Conservation (phyloP, 1,139 yeast species). For the Petasospora fabianii region DNA sequence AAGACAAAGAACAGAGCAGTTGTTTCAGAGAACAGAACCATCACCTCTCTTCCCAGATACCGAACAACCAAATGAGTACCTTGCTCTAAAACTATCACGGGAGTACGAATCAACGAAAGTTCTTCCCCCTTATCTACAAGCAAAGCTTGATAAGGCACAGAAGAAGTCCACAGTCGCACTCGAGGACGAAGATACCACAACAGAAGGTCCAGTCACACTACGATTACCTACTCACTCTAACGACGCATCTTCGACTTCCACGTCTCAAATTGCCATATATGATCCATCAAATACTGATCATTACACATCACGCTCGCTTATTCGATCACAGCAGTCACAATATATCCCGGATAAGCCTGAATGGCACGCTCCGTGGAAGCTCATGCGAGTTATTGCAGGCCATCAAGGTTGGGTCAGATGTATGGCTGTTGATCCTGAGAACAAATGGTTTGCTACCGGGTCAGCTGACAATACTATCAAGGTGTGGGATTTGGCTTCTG, state of each 20-base stretch:
- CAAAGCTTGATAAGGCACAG: constrained; percentile 18
- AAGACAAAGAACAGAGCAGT: constrained; percentile 12
- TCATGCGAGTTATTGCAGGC: constrained; percentile 75
- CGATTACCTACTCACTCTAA: constrained; percentile 3
- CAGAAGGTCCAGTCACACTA: constrained; percentile 9
- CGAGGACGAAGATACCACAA: constrained; percentile 10
- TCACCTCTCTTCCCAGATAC: constrained; percentile 4
- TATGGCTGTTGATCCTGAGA: constrained; percentile 77
- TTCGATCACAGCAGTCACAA: constrained; percentile 23
- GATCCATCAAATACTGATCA: constrained; percentile 3
- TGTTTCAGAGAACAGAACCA: constrained; percentile 13
- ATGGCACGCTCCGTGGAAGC: constrained; percentile 66
- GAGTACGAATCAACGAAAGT: constrained; percentile 26
- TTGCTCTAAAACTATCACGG: constrained; percentile 26
- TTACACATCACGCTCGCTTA: constrained; percentile 24
- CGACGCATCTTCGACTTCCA: not conserved
- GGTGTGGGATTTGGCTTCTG: constrained; percentile 84
- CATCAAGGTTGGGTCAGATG: constrained; percentile 93
- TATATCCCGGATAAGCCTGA: constrained; percentile 32
- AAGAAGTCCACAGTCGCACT: constrained; percentile 10
- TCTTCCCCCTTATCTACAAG: constrained; percentile 28
- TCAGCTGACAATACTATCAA: constrained; percentile 85
- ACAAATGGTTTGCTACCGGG: constrained; percentile 90
- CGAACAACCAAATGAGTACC: constrained; percentile 19
- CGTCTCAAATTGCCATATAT: not conserved